Base-by-base conservation (phyloP, 371 early-diverging fungal genomes). In the Quaeritorhiza haematococci region DNA sequence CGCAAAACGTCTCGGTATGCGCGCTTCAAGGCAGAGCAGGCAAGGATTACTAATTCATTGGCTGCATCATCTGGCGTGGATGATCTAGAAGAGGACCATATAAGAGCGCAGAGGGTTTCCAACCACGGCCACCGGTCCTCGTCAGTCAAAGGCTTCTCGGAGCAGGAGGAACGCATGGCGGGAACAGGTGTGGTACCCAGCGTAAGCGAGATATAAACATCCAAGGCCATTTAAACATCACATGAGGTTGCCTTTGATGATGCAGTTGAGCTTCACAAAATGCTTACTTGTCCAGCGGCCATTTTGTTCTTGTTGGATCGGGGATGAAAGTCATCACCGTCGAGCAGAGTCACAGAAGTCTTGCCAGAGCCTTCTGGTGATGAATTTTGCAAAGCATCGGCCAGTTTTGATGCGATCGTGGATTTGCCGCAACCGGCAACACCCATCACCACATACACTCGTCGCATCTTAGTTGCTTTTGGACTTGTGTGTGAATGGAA, bases 101-200 rank as follows among this genome's bases (percentile, higher is more conserved):
- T 38, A 21, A 52, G 53, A 42, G 66, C 68, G n/a, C 69, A 73
- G 28, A 79, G 68, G 13, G 32, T 38, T 13, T 52, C 50, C 17
- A 85, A 71, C 86, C 87, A 87, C 0, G 85, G 82, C 71, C 74
- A 77, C 24, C 87, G 80, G 62, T 87, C 85, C 51, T 80, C 80
- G 66, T 87, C 87, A 0, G 59, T 56, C 41, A 87, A 63, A 3
- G 85, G 73, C 27, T 71, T 33, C n/a, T n/a, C n/a, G n/a, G n/a
- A n/a, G n/a, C n/a, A n/a, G n/a, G n/a, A n/a, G n/a, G n/a, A n/a
- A n/a, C n/a, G n/a, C n/a, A n/a, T n/a, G n/a, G n/a, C n/a, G n/a
- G n/a, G n/a, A n/a, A n/a, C n/a, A n/a, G n/a, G n/a, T n/a, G n/a
- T n/a, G n/a, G n/a, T n/a, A n/a, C n/a, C n/a, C n/a, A n/a, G n/a